Percentiles rank a stretch among this genome's conserved stretches.
Conservation (phyloP, 345 rosid species). For the Euclidium syriacum region DNA sequence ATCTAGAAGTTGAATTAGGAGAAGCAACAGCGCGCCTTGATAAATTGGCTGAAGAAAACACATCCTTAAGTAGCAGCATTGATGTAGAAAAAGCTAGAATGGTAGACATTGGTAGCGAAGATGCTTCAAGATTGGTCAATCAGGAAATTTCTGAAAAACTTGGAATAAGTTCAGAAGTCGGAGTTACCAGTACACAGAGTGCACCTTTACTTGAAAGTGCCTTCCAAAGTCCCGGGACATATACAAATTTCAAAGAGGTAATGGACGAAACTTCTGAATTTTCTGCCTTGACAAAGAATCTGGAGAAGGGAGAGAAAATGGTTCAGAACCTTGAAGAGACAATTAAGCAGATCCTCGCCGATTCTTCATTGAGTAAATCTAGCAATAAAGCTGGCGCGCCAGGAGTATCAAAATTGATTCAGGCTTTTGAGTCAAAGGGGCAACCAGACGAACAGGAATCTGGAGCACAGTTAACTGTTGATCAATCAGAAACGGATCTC, state of each 20-base stretch:
- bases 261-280: slow-evolving; percentile 39
- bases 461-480: slow-evolving; percentile 31
- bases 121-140: slow-evolving; percentile 16
- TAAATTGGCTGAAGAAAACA: slow-evolving; percentile 46
- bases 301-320: slow-evolving; percentile 51
- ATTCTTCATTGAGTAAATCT: slow-evolving; percentile 32
- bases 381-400: slow-evolving; percentile 41
- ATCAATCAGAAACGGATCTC: slow-evolving; percentile 37
- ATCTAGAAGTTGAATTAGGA: slow-evolving; percentile 41
- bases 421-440: slow-evolving; percentile 70
- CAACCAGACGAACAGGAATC: slow-evolving; percentile 49
- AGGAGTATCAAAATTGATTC: slow-evolving; percentile 68
- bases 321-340: slow-evolving; percentile 54
- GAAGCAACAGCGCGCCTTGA: slow-evolving; percentile 40
- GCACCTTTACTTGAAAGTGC: slow-evolving; percentile 28
- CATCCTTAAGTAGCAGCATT: slow-evolving; percentile 39
- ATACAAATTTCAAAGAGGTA: slow-evolving; percentile 30
- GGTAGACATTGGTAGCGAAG: slow-evolving; percentile 32
- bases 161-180: slow-evolving; percentile 23
- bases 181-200: slow-evolving; percentile 11
- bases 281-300: slow-evolving; percentile 36
- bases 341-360: slow-evolving; percentile 42
- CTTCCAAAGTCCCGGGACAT: slow-evolving; percentile 17
- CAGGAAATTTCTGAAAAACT: slow-evolving; percentile 28
- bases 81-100: slow-evolving; percentile 35